Evolutionary conservation across 1,139 yeast species (phyloP).

Genomic region (Saccharomyces hybrid): DNA sequence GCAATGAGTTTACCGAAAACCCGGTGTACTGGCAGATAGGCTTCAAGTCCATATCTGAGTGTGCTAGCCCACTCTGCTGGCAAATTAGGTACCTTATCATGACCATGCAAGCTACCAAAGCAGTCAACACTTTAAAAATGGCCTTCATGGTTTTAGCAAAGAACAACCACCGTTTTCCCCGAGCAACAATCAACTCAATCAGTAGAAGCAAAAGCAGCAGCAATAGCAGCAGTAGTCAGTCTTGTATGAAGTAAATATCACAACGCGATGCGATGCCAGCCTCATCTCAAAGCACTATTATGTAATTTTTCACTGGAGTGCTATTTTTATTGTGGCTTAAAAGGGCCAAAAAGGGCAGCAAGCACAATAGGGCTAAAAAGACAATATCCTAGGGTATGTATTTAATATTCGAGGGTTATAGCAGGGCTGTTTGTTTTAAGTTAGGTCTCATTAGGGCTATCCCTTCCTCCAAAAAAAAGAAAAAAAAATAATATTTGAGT

Average conservation of each 20-base stretch:
- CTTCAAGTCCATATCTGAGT: not conserved
- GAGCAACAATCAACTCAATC: not conserved
- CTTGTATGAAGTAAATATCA: not conserved
- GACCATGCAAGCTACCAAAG: not conserved
- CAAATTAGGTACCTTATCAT: not conserved
- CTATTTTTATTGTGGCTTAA: not conserved
- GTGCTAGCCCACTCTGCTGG: not conserved
- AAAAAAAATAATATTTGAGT: not conserved
- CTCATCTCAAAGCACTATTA: not conserved
- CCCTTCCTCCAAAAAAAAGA: not conserved
- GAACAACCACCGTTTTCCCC: not conserved
- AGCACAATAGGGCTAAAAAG: conserved; percentile 17
- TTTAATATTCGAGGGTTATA: not conserved
- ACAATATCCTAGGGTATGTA: conserved; percentile 2
- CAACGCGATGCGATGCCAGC: not conserved
- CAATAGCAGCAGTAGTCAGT: not conserved
- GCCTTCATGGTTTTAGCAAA: not conserved
- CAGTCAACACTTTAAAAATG: not conserved
- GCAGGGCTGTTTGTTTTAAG: not conserved
- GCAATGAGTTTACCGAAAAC: not conserved
- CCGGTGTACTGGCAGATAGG: not conserved
- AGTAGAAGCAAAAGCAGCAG: not conserved
- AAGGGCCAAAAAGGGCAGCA: conserved; percentile 6
- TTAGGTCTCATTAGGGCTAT: not conserved
- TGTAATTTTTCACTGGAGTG: not conserved